Evolutionary conservation across 495 filamentous ascomycete genomes (phyloP).

Genomic region (Staphylotrichum longicolle): DNA sequence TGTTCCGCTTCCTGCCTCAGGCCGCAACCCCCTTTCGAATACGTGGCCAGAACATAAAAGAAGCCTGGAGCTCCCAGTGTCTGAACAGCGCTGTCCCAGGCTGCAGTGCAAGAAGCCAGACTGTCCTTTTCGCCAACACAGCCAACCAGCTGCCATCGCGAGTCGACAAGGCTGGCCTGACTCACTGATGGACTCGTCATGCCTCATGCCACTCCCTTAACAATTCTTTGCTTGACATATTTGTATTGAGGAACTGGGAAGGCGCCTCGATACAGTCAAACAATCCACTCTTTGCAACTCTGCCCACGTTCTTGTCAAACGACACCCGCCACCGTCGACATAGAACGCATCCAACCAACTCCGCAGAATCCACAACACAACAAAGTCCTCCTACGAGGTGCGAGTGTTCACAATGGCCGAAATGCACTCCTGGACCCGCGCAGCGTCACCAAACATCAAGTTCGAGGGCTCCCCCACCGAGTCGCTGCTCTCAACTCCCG

Average conservation of each 20-base stretch:
- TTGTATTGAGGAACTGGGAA: constrained; percentile 46
- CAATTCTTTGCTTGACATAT: constrained; percentile 30
- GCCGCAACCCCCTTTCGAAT: constrained; percentile 27
- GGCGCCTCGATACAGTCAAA: constrained; percentile 37
- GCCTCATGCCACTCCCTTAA: constrained; percentile 29
- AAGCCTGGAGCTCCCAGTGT: constrained; percentile 28
- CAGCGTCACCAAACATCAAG: constrained; percentile 45
- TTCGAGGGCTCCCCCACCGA: constrained; percentile 51
- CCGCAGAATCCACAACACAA: constrained; percentile 18
- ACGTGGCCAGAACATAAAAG: constrained; percentile 41
- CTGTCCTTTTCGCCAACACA: constrained; percentile 34
- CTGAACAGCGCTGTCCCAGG: constrained; percentile 18
- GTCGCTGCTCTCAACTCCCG: constrained; percentile 52
- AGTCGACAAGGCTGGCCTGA: constrained; percentile 16
- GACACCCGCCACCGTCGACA: not conserved
- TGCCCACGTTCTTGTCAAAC: not conserved
- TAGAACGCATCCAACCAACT: constrained; percentile 1
- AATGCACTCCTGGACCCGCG: constrained; percentile 45
- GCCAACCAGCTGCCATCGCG: constrained; percentile 24
- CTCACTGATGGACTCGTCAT: constrained; percentile 32
- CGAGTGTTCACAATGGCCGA: constrained; percentile 19
- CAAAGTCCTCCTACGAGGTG: constrained; percentile 39
- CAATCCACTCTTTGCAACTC: constrained; percentile 19
- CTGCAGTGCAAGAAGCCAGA: constrained; percentile 24
- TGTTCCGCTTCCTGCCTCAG: constrained; percentile 29